These are phyloP conservation scores for Pseudotsuga menziesii DNA, from an alignment of 75 land plant genomes.

Conservation along the genomic window DNA sequence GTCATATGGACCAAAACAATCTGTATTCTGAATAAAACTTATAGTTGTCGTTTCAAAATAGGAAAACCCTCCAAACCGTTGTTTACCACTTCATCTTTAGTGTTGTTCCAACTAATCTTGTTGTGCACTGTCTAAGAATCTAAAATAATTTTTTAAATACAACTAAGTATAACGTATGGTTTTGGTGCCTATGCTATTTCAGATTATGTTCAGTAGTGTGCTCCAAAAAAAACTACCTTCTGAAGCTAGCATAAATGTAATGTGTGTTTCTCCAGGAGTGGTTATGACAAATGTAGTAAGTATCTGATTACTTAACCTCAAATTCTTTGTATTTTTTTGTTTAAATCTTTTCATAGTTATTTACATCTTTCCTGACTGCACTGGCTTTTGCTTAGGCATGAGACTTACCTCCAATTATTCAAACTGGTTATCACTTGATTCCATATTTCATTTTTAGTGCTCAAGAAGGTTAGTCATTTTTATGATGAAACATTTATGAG, in stretches of 20 bases:
- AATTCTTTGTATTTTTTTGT: background rate
- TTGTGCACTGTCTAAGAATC: no score
- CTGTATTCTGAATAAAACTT: no score
- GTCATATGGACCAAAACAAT: no score
- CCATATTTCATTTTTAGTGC: constrained; percentile 78
- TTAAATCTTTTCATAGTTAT: background rate
- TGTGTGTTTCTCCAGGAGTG: constrained; percentile 85
- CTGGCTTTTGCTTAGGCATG: constrained; percentile 44
- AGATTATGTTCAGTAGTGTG: constrained; percentile 83
- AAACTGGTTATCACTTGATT: constrained; percentile 54
- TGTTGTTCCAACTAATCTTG: no score
- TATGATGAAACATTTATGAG: background rate
- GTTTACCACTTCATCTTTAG: no score
- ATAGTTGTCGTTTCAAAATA: no score
- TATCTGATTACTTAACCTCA: constrained; percentile 1
- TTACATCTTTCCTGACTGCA: background rate
- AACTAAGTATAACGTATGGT: background rate
- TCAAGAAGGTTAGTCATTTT: constrained; percentile 61
- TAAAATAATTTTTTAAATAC: background rate
- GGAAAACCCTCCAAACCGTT: no score
- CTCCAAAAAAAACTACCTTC: constrained; percentile 72
- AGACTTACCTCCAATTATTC: constrained; percentile 58
- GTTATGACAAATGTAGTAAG: constrained; percentile 90
- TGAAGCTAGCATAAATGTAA: constrained; percentile 78
- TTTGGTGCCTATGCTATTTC: constrained; percentile 1